Evolutionary conservation across 768 basidiomycete species (phyloP), one percentile per base, ranked within the genome.

Genomic region (Pleurotus sapidus): DNA sequence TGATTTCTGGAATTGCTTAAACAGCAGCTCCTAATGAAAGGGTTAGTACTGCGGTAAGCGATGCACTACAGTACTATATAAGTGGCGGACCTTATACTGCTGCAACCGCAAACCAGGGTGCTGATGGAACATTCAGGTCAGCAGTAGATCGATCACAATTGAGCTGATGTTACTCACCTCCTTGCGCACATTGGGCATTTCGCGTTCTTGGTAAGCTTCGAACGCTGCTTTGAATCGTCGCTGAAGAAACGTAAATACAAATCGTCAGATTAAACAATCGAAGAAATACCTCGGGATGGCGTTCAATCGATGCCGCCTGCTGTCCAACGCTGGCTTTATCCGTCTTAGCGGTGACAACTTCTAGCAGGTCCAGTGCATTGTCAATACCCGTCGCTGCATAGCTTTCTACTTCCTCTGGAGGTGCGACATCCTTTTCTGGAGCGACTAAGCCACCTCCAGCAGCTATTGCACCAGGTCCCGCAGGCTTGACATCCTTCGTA

Each of bases 1-100:
- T 1, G 91, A 88, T 71, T 97, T 98, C 71, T 97, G 92, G 85
- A 98, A 98, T 70, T 93, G 86, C 73, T 96, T 97, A 83, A 84
- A 88, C 48, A 97, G 74, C 49, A 94, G 73, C 59, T 98, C 95
- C 84, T 93, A 67, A 61, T 55, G 6, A 55, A 24, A 45, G 55
- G 49, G 46, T 34, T 43, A 34, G 54, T 48, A 48, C 25, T 12
- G 40, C 30, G 49, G 45, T 49, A 15, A 49, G 23, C 20, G 37
- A 60, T 57, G 18, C 9, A 49, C 24, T 38, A 25, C 24, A 37
- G 8, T 30, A 49, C 9, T 11, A 24, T 17, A n/a, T n/a, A 50
- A 3, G 47, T 34, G 45, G 63, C 71, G 56, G 59, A 87, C 90
- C 68, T 86, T 88, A 71, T 96, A 95, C 70, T 98, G 95, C 65